Evolutionary conservation across 2,329 filamentous ascomycete genomes (phyloP), one percentile per base, ranked within the genome.

Genomic region (Aspergillus spinulosporus): DNA sequence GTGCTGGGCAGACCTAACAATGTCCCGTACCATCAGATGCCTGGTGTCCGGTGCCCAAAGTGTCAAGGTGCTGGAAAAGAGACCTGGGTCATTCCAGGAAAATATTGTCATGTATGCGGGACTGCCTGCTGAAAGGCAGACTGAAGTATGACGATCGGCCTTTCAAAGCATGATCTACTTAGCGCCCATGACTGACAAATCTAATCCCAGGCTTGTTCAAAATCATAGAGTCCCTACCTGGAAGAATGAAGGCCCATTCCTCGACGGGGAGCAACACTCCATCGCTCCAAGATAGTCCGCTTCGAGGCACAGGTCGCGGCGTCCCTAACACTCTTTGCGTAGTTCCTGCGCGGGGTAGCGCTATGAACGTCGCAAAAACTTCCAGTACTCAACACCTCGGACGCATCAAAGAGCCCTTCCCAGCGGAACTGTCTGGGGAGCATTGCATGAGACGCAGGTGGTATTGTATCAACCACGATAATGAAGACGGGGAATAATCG

Each of bases 11-110:
- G 9, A 36, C 40, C 36, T 48, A 49, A 45, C 55, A 44, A 39
- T 26, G 46, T 26, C 48, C n/a, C 14, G 11, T 29, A 21, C 12
- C 31, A 15, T 44, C 58, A 78, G 75, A 77, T 78, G 76, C 74
- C 75, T n/a, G 76, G 76, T 58, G 70, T 76, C 15, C 68, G 70
- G 31, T 78, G 76, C 56, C 74, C 74, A 31, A 73, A 60, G 14
- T 78, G 76, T 55, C 54, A 63, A 49, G 58, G 57, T 2, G 54
- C 68, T 5, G 74, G 74, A 26, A 63, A 71, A 51, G 74, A 76
- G 61, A 66, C 69, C 26, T 78, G 76, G 76, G 76, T 78, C 2
- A 78, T 78, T 53, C 75, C 76, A 5, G 76, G 76, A n/a, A 77
- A 76, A 57, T 68, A 72, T 59, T 78, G 76, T 57, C 75, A 77